A percentile compares a stretch with the other conserved stretches of the same genome.
Conservation (phyloP, 2,329 filamentous ascomycete species). For the Ophiobolus disseminans region DNA sequence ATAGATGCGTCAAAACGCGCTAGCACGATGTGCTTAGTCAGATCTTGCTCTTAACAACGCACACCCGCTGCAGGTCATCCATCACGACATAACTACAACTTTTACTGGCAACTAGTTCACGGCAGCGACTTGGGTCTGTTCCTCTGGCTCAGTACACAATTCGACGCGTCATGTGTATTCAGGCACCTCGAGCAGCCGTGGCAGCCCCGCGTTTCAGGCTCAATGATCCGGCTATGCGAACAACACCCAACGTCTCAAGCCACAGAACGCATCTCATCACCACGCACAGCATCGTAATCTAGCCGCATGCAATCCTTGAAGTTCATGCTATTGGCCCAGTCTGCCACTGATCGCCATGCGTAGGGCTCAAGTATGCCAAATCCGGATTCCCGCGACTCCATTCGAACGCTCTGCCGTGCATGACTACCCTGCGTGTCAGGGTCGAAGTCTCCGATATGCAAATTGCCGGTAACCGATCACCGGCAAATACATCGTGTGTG, state of each 20-base stretch:
- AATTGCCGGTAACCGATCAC: background rate
- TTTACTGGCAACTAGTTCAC: too few relatives aligned
- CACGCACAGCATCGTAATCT: background rate
- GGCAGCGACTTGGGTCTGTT: too few relatives aligned
- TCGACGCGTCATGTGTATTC: background rate
- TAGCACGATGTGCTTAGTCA: background rate
- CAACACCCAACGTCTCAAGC: constrained; percentile 3
- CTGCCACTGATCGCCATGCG: background rate
- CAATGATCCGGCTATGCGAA: constrained; percentile 5
- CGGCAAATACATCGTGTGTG: background rate
- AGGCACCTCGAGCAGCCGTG: constrained; percentile 1
- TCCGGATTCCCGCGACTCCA: background rate
- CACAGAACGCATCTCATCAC: background rate
- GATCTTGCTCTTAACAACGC: background rate
- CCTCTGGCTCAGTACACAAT: background rate
- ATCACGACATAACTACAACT: too few relatives aligned
- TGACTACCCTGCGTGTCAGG: background rate
- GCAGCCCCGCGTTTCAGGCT: constrained; percentile 6
- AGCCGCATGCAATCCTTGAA: background rate
- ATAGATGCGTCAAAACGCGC: too few relatives aligned
- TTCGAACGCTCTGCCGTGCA: background rate
- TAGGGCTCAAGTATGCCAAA: too few relatives aligned
- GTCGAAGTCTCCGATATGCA: constrained; percentile 3
- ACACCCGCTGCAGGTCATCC: too few relatives aligned
- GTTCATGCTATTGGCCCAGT: background rate